Evolutionary conservation across 371 early-diverging fungal species (phyloP), one percentile per base, ranked within the genome.

Genomic region (Rhizopus sp.): DNA sequence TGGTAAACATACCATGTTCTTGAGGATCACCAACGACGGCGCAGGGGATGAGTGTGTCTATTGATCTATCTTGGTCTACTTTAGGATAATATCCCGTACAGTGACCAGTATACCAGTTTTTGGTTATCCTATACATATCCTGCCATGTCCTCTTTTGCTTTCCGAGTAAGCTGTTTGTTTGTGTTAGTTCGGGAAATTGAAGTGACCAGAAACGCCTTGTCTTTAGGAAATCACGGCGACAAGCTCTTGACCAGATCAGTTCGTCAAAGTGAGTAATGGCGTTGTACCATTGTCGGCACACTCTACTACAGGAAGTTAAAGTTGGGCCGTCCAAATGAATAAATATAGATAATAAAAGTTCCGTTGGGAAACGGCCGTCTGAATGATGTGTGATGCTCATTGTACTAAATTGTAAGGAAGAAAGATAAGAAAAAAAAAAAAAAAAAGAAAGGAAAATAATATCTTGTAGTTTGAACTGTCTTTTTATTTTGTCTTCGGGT

Each of bases 51-150:
- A 50, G 38, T 1, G 45, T 48, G 12, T 31, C 3, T 42, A 33
- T 10, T 4, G 15, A 10, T 17, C 15, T 32, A 47, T 52, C 12
- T 48, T 23, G 15, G 49, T 52, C 33, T 5, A 71, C 57, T 0
- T 38, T 15, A 13, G 82, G 77, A 47, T 74, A 78, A 38, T 72
- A 80, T 5, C 72, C 81, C 23, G 55, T 54, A 30, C 73, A 73
- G 34, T 70, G 62, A 1, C 81, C 81, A 2, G 47, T 68, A 42
- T 78, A 76, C 85, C 85, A 84, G 55, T 82, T 81, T n/a, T 64
- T 62, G 3, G 77, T 80, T 45, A 75, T 67, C 12, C 79, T 70
- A 47, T 84, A 84, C 61, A 82, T 70, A 44, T 77, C 79, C 49
- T 75, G 77, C 83, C 83, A 82, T 9, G 55, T 58, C n/a, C 52